These are phyloP conservation scores for Sphagnum magellanicum DNA, from an alignment of 228 moss, liverwort and hornwort species.

Conservation along the genomic window DNA sequence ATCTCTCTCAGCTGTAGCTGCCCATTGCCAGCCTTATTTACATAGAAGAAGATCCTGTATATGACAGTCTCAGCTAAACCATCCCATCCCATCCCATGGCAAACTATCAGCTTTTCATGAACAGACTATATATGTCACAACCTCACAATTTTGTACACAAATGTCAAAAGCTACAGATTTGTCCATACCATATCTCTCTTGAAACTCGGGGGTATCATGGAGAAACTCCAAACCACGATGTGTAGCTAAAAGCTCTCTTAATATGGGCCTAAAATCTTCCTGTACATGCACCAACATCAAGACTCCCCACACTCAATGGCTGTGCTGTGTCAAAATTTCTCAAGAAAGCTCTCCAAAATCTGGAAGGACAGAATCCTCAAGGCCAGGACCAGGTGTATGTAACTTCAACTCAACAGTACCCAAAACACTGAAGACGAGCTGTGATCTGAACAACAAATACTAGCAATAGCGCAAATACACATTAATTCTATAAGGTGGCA, in stretches of 20 bases:
- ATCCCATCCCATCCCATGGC: too few species aligned
- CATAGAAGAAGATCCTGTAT: conserved; percentile 95
- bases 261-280: conserved; percentile 88
- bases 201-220: conserved; percentile 95
- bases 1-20: conserved; percentile 87
- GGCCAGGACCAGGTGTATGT: too few species aligned
- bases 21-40: conserved; percentile 88
- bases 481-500: too few species aligned
- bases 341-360: too few species aligned
- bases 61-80: conserved; percentile 86
- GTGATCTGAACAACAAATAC: too few species aligned
- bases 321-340: too few species aligned
- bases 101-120: too few species aligned
- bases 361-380: too few species aligned
- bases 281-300: conserved; percentile 21
- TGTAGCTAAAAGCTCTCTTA: conserved; percentile 70
- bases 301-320: neutral
- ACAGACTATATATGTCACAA: neutral
- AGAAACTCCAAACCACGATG: conserved; percentile 97
- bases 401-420: too few species aligned
- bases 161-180: neutral
- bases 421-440: too few species aligned
- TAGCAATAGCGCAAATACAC: too few species aligned
- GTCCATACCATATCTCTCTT: conserved; percentile 89
- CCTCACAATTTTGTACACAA: neutral